Conservation (phyloP, 345 rosid genomes). For the Populus nigra region DNA sequence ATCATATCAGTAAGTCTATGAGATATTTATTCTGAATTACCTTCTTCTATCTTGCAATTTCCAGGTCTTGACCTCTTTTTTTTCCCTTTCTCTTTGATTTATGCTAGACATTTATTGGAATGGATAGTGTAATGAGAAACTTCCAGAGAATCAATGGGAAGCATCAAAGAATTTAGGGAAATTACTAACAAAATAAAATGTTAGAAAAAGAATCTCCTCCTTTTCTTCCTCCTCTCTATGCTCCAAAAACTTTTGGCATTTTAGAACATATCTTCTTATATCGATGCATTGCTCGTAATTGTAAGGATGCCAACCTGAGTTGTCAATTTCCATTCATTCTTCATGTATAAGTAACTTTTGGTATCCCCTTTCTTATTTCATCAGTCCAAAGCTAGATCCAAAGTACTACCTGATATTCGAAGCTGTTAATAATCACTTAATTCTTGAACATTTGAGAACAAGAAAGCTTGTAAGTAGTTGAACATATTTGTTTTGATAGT, state of each 20-base stretch:
- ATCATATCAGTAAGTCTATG: not conserved
- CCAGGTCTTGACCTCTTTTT: not conserved
- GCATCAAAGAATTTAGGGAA: not conserved
- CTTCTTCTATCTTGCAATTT: not conserved
- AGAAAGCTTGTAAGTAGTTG: slow-evolving; percentile 3
- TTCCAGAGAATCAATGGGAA: not conserved
- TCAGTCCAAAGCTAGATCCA: not conserved
- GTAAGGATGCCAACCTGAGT: not conserved
- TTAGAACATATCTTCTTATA: too few species aligned
- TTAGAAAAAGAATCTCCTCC: too few species aligned
- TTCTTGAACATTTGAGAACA: slow-evolving; percentile 1
- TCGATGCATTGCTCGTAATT: not conserved
- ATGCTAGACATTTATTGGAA: not conserved
- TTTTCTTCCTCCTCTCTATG: not conserved
- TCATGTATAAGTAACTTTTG: not conserved
- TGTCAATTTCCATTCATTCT: not conserved
- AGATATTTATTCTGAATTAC: not conserved
- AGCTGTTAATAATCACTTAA: not conserved
- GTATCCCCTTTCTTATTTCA: not conserved
- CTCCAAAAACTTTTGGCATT: not conserved
- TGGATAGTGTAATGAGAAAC: not conserved
- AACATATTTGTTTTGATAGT: not conserved
- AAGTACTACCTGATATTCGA: not conserved
- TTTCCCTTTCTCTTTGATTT: not conserved
- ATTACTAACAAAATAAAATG: too few species aligned